These are phyloP conservation scores for Pseudozyma pruni DNA, from an alignment of 1,284 basidiomycete genomes.

Conservation along the genomic window DNA sequence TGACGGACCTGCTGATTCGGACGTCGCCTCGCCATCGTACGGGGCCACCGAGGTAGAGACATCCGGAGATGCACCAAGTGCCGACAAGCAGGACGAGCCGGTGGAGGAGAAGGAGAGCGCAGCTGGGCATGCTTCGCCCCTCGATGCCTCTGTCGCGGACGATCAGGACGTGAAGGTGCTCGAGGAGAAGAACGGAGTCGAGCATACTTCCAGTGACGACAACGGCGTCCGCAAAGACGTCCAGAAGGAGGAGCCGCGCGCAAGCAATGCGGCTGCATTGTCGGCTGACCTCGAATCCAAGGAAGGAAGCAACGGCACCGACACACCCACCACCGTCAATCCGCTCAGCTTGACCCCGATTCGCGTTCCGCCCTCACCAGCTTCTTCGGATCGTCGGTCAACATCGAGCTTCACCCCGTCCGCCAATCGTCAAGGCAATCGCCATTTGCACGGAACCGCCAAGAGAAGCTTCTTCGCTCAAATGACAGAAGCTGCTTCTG, in stretches of 20 bases:
- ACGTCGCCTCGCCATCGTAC: neutral
- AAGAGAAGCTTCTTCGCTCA: slow-evolving; percentile 32
- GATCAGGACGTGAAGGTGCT: neutral
- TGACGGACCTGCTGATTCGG: neutral
- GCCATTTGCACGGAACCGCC: slow-evolving; percentile 38
- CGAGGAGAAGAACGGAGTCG: neutral
- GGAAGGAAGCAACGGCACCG: neutral
- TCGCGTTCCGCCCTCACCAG: slow-evolving; percentile 39
- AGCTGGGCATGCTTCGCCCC: no score
- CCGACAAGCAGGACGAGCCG: neutral
- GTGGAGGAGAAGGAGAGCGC: neutral
- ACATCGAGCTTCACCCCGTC: slow-evolving; percentile 42
- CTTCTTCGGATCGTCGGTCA: slow-evolving; percentile 39
- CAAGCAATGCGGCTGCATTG: no score
- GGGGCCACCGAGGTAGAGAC: no score
- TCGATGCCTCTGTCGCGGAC: no score
- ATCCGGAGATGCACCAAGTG: no score
- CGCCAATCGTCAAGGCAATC: slow-evolving; percentile 40
- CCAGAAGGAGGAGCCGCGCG: no score
- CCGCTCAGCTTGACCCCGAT: slow-evolving; percentile 3
- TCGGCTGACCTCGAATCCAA: neutral
- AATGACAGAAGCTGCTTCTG: slow-evolving; percentile 28
- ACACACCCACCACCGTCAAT: neutral
- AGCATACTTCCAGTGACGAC: no score
- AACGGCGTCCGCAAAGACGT: no score